Conservation (phyloP, 192 early-diverging fungal genomes). For the Rhizophagus sp. region DNA sequence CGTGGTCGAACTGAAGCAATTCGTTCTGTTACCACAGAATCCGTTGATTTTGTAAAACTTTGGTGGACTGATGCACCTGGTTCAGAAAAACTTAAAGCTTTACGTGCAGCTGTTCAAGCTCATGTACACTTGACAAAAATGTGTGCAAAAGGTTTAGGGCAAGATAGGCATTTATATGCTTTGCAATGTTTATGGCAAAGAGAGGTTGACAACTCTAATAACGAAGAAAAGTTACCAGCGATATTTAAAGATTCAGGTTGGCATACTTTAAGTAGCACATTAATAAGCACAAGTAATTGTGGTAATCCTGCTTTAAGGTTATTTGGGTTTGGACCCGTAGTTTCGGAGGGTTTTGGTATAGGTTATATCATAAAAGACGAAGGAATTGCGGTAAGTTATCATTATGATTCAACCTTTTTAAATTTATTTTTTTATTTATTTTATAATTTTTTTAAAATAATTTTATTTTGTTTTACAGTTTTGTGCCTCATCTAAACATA, state of each 20-base stretch:
- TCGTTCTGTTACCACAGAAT: slow-evolving; percentile 67
- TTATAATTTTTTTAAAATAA: slow-evolving; percentile 3
- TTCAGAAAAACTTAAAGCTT: slow-evolving; percentile 43
- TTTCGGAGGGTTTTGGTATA: slow-evolving; percentile 81
- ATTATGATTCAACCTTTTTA: neutral
- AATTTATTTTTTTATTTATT: neutral
- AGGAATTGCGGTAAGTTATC: slow-evolving; percentile 44
- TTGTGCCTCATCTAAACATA: slow-evolving; percentile 50
- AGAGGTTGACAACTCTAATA: slow-evolving; percentile 15
- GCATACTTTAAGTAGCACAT: slow-evolving; percentile 51
- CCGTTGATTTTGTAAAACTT: slow-evolving; percentile 60
- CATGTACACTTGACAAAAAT: slow-evolving; percentile 68
- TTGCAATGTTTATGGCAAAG: slow-evolving; percentile 65
- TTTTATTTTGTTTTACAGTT: slow-evolving; percentile 31
- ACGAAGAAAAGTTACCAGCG: slow-evolving; percentile 35
- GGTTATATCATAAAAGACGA: slow-evolving; percentile 73
- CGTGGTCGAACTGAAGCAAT: slow-evolving; percentile 86
- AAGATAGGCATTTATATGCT: slow-evolving; percentile 88
- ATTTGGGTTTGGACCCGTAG: slow-evolving; percentile 83
- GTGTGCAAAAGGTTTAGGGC: slow-evolving; percentile 74
- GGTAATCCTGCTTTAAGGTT: slow-evolving; percentile 66
- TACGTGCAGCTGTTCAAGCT: slow-evolving; percentile 61
- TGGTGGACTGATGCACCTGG: slow-evolving; percentile 59
- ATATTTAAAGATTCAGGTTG: slow-evolving; percentile 53
- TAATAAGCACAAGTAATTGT: slow-evolving; percentile 73